Evolutionary conservation across 2,329 filamentous ascomycete species (phyloP), one percentile per base, ranked within the genome.

Genomic region (Trichoderma guizhouense): DNA sequence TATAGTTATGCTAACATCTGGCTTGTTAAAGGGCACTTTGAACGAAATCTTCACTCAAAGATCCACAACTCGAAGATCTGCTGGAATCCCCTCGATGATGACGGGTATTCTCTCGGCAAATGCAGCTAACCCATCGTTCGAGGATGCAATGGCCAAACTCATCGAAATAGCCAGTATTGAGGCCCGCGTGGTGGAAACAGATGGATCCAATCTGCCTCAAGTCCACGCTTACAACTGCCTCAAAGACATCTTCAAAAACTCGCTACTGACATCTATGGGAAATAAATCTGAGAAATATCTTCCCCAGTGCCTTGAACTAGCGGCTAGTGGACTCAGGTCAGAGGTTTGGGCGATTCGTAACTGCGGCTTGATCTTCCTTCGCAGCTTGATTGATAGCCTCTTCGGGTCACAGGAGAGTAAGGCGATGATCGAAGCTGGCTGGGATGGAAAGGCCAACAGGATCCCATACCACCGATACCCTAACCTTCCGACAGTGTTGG

Each of bases 221-320:
- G 96, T 99, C 0, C 96, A 99, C 80, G 94, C 96, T 0, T 88
- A 97, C 78, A 99, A 99, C 79, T 97, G 93, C 73, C 84, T 99
- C 71, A 96, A 96, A 78, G 94, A 97, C 74, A 91, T 97, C 2
- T 96, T 98, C 81, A 95, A 93, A 71, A 94, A 91, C 75, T 93
- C 94, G 0, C 89, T 90, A 64, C 85, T 98, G 21, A 86, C 93
- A 0, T 89, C 90, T 39, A 86, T 97, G 24, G 88, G 93, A 32
- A 89, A 89, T 70, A 87, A 88, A 68, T 92, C 93, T 0, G 93
- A 97, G 76, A 84, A 85, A 0, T 92, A 94, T 76, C 86, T 98
- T 8, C 90, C 92, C 9, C 85, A 89, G 34, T 91, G 91, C 39
- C 85, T 99, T 5, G 88, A 91, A 73, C 86, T 98, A n/a, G 94